A percentile compares a stretch with the other conserved stretches of the same genome.
These are phyloP conservation scores for Chaetomiaceae sp. DNA, from an alignment of 2,329 filamentous ascomycete genomes.

Conservation along the genomic window DNA sequence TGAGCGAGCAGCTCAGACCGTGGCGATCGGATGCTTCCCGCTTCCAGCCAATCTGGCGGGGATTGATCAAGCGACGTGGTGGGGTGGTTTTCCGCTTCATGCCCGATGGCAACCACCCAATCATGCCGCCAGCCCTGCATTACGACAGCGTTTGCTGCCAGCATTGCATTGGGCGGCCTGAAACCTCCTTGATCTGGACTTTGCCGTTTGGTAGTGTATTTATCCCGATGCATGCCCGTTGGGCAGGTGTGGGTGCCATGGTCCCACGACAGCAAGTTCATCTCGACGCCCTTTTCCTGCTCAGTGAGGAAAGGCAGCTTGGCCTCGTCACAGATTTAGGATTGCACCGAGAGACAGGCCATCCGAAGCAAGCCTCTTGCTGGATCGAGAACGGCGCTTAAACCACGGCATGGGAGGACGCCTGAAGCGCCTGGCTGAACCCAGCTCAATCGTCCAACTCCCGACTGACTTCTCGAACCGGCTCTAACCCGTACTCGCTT, in stretches of 20 bases:
- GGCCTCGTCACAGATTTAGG: too few species aligned
- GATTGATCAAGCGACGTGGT: neutral
- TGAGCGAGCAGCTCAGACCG: slow-evolving; percentile 6
- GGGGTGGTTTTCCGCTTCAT: slow-evolving; percentile 13
- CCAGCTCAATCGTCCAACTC: neutral
- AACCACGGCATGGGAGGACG: neutral
- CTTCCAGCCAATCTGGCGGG: neutral
- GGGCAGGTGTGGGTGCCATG: neutral
- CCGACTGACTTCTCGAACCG: neutral
- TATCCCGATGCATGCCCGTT: slow-evolving; percentile 3
- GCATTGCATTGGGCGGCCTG: slow-evolving; percentile 16
- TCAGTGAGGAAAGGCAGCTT: too few species aligned
- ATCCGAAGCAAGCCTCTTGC: neutral
- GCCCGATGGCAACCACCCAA: slow-evolving; percentile 19
- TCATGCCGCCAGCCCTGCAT: slow-evolving; percentile 14
- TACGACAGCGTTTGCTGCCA: slow-evolving; percentile 11
- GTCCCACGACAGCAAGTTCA: neutral
- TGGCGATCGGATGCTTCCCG: slow-evolving; percentile 10
- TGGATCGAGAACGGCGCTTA: neutral
- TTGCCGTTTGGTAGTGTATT: neutral
- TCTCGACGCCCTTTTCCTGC: neutral
- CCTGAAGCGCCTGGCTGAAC: neutral
- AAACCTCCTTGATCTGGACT: slow-evolving; percentile 14
- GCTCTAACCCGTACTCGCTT: neutral
- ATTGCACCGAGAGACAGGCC: neutral